Evolutionary conservation across 2,329 filamentous ascomycete species (phyloP), one percentile per base, ranked within the genome.

Genomic region (Mariannaea elegans): DNA sequence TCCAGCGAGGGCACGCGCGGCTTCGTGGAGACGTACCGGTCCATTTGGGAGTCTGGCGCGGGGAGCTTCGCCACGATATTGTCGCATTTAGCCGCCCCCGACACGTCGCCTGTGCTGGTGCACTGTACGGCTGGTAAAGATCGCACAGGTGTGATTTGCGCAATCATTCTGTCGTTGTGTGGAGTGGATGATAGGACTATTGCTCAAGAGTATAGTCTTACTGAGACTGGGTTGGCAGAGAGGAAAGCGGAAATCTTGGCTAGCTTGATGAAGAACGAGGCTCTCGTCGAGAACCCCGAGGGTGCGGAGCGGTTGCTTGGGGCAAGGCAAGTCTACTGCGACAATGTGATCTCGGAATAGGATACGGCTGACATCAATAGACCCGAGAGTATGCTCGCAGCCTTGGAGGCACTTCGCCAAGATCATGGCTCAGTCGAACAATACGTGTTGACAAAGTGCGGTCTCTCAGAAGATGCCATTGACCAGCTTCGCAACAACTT

Each of bases 71-170:
- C 68, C 31, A 77, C 74, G 2, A 78, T 84, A 42, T 79, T 92
- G 36, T 72, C 75, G 14, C 84, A 91, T 66, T 77, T 92, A 7
- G 73, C 84, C 68, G 64, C 67, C 16, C 65, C 70, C 4, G 71
- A 80, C 2, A 68, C 76, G 2, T 63, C 77, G 2, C 86, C 88
- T 7, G 75, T 90, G 9, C 78, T 92, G 7, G 78, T 93, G 7
- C 90, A 94, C 71, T 93, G 91, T 74, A 91, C 90, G 0, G 90
- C 89, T 0, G 91, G 91, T 12, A 94, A 94, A 75, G 91, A 94
- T 73, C 82, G 91, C 41, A 93, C 91, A 0, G 91, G 91, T 2
- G 82, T 93, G 4, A 76, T 92, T 42, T 84, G 86, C 47, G 90
- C 89, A 3, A 67, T 94, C 38, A 72, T 93, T 8, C 79, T 92